These are phyloP conservation scores for Bipolaris bicolor DNA, from an alignment of 2,329 filamentous ascomycete genomes.

Conservation along the genomic window DNA sequence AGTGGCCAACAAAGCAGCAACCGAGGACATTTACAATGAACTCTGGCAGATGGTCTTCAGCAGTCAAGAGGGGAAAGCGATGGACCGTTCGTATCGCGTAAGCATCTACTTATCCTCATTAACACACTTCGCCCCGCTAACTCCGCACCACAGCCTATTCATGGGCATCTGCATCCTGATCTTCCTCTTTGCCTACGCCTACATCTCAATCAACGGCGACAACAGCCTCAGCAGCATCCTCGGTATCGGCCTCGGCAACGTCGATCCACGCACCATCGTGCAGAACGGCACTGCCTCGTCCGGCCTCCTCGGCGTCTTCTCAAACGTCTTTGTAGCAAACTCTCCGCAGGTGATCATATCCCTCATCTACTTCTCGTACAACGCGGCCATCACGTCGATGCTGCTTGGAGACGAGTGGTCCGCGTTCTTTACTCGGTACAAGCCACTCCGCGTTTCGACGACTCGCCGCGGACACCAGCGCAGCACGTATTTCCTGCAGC, in stretches of 20 bases:
- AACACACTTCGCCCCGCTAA: background rate
- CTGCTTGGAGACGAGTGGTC: slow-evolving; percentile 57
- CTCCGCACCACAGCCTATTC: background rate
- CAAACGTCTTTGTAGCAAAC: slow-evolving; percentile 49
- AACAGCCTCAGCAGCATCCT: background rate
- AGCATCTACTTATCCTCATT: background rate
- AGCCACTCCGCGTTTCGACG: slow-evolving; percentile 46
- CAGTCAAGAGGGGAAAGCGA: background rate
- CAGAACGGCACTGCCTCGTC: background rate
- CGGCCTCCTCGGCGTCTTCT: background rate
- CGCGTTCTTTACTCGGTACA: slow-evolving; percentile 43
- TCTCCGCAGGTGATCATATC: slow-evolving; percentile 55
- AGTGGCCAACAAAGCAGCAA: background rate
- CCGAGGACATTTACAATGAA: background rate
- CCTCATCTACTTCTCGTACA: slow-evolving; percentile 55
- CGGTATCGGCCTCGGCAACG: slow-evolving; percentile 17
- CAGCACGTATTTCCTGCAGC: slow-evolving; percentile 49
- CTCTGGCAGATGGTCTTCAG: background rate
- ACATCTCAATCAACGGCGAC: background rate
- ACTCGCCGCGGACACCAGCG: slow-evolving; percentile 44
- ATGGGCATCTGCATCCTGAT: background rate
- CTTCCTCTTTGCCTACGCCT: slow-evolving; percentile 1
- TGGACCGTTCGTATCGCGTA: background rate
- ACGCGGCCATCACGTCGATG: slow-evolving; percentile 57
- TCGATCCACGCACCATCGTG: slow-evolving; percentile 18